Evolutionary conservation across 129 eudicot genomes (phyloP), one percentile per base, ranked within the genome.

Genomic region (Rutidosis leptorrhynchoides): DNA sequence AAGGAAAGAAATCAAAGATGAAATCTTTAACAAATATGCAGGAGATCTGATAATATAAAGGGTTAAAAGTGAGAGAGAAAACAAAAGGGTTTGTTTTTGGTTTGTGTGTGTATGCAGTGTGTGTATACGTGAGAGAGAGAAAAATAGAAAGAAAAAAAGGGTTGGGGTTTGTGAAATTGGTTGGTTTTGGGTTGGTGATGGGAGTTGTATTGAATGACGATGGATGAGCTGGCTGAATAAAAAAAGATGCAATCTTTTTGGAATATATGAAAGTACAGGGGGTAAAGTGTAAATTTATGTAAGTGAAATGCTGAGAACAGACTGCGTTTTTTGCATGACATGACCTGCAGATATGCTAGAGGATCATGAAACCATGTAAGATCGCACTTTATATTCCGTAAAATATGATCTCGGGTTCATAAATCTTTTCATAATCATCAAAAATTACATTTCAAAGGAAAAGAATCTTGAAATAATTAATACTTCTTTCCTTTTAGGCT

Each of bases 31-130:
- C 71, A 30, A 78, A 76, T 72, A 78, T 68, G 75, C 73, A 78
- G 64, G 85, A 81, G 83, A 81, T 84, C 89, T 77, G 89, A 81
- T 58, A 66, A 65, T 42, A 75, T 56, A 52, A 77, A 72, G 69
- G 65, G 12, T 26, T 48, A 48, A 48, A 63, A 58, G 69, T n/a
- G 77, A 70, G 77, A 80, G 74, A 67, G 74, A 80, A 29, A 70
- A 37, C 22, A 56, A 75, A 65, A 73, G 74, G 78, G 72, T 27
- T 72, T 78, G 24, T n/a, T 49, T 49, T 51, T 30, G 55, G 35
- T 30, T 30, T 57, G 77, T 61, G 54, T 63, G 61, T 29, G 32
- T 70, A 65, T 65, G 56, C 51, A 22, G 48, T 66, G 68, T 74
- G 59, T 46, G 24, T 52, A 5, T 2, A 40, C 1, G 73, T 2